A percentile compares a stretch with the other conserved stretches of the same genome.
These are phyloP conservation scores for Tanozyma kutaoensis DNA, from an alignment of 805 yeast species.

Conservation along the genomic window DNA sequence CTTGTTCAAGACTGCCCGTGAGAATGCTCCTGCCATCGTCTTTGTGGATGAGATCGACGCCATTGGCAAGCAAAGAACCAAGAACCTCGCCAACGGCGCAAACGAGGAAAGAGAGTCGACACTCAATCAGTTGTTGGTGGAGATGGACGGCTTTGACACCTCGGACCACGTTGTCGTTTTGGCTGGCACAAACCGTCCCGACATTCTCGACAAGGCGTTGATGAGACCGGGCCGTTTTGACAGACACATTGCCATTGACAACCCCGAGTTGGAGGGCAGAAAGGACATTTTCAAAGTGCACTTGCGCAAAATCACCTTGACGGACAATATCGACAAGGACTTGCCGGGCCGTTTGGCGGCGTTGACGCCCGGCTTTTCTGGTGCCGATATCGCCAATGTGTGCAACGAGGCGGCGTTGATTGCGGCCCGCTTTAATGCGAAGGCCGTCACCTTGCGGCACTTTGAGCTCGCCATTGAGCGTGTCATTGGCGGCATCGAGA, in stretches of 20 bases:
- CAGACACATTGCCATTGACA: constrained; percentile 81
- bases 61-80: constrained; percentile 85
- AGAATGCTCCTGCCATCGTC: constrained; percentile 89
- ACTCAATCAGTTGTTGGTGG: constrained; percentile 87
- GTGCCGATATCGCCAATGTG: constrained; percentile 96
- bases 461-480: constrained; percentile 96
- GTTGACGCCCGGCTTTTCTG: constrained; percentile 94
- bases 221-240: constrained; percentile 97
- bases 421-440: constrained; percentile 77
- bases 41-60: constrained; percentile 99
- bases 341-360: constrained; percentile 87
- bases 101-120: constrained; percentile 97
- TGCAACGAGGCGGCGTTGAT: constrained; percentile 96
- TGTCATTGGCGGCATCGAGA: constrained; percentile 92
- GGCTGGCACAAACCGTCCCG: constrained; percentile 96
- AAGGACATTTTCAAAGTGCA: constrained; percentile 87
- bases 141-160: constrained; percentile 94
- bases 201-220: constrained; percentile 83
- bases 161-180: constrained; percentile 90
- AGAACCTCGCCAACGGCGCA: constrained; percentile 65
- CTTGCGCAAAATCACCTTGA: constrained; percentile 54
- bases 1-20: constrained; percentile 81
- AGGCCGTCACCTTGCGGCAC: constrained; percentile 59
- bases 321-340: constrained; percentile 14
- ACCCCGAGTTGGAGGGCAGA: constrained; percentile 92